Conservation (phyloP, 345 rosid genomes). For the Stellera chamaejasme region DNA sequence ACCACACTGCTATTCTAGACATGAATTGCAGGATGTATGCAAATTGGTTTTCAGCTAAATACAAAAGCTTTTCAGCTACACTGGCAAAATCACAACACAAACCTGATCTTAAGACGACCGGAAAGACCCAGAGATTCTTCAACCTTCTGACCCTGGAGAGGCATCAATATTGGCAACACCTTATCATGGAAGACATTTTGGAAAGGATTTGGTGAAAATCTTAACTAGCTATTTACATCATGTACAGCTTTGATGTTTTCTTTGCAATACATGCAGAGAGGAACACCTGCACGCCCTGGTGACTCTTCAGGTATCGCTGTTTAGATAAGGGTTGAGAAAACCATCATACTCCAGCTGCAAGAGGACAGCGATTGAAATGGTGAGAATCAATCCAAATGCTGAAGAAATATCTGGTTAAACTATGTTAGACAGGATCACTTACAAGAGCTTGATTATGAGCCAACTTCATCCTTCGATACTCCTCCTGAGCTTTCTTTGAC, state of each 20-base stretch:
- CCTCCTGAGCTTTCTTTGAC: slow-evolving; percentile 83
- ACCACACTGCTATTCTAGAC: too few relatives aligned
- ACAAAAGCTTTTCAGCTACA: too few relatives aligned
- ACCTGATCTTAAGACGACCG: neutral
- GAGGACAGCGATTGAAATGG: slow-evolving; percentile 4
- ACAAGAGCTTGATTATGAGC: slow-evolving; percentile 58
- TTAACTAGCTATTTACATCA: slow-evolving; percentile 12
- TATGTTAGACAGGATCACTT: slow-evolving; percentile 5
- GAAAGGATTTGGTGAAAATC: slow-evolving; percentile 7
- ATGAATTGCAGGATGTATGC: too few relatives aligned
- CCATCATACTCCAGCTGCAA: slow-evolving; percentile 56
- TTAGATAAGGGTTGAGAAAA: slow-evolving; percentile 18
- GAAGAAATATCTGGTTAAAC: neutral
- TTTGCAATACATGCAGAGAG: neutral
- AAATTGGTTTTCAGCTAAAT: too few relatives aligned
- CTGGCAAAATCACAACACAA: neutral
- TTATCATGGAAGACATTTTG: slow-evolving; percentile 5
- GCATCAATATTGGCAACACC: slow-evolving; percentile 1
- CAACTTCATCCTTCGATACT: slow-evolving; percentile 73
- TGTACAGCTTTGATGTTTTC: slow-evolving; percentile 6
- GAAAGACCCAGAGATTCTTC: too few relatives aligned
- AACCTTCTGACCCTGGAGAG: too few relatives aligned
- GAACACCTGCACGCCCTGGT: too few relatives aligned
- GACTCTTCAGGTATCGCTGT: slow-evolving; percentile 20
- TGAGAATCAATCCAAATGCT: neutral